phyloP scores from a whole-genome alignment of 192 early-diverging fungal species.

The Haplosporangium gracile region DNA sequence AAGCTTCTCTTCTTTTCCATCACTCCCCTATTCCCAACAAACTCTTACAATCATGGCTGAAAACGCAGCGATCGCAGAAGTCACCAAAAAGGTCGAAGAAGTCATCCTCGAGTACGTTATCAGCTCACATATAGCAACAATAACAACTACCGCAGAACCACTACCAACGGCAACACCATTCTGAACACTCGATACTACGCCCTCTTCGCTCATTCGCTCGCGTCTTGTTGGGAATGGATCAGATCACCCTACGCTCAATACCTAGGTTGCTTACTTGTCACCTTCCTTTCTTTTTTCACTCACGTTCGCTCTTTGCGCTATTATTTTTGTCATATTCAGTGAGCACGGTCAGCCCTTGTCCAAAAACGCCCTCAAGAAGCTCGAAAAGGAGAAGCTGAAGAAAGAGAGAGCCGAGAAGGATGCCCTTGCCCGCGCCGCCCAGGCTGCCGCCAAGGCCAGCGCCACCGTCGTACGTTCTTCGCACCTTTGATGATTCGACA shows the following conservation, averaged over 20 bases:
- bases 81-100: conserved; percentile 54
- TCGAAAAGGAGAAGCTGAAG: conserved; percentile 92
- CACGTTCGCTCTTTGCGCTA: neutral
- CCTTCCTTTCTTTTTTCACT: neutral
- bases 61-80: conserved; percentile 38
- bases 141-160: neutral
- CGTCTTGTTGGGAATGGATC: neutral
- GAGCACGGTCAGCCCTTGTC: conserved; percentile 93
- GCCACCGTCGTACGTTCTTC: conserved; percentile 27
- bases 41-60: conserved; percentile 33
- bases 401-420: conserved; percentile 76
- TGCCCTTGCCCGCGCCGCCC: conserved; percentile 78
- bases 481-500: neutral
- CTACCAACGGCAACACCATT: neutral
- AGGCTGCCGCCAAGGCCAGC: conserved; percentile 66
- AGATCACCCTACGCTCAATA: neutral
- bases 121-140: neutral
- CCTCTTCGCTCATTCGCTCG: neutral
- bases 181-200: neutral
- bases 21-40: neutral
- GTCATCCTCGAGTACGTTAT: conserved; percentile 47
- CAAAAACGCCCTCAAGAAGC: conserved; percentile 94
- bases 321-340: conserved; percentile 6
- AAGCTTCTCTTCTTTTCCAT: neutral
- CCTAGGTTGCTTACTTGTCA: neutral